phyloP scores from a whole-genome alignment of 2,329 filamentous ascomycete genomes.

The Aureobasidium sp. region DNA sequence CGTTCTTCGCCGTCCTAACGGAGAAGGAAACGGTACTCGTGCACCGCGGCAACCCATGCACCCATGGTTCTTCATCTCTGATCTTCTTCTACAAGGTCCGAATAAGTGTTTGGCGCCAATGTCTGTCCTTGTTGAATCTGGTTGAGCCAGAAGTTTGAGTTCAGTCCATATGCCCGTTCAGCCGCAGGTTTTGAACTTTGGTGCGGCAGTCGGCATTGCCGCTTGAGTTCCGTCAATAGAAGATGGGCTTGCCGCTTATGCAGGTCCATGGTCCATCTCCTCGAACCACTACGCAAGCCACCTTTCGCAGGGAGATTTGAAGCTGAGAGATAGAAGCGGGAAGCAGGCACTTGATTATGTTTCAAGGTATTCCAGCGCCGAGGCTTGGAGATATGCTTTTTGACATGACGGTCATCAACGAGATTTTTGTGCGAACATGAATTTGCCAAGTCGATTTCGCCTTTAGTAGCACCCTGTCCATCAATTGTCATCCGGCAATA shows the following conservation, averaged over 20 bases:
- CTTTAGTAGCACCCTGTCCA: not conserved
- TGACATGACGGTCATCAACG: not conserved
- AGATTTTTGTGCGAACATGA: not conserved
- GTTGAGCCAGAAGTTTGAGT: not conserved
- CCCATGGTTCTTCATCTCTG: not conserved
- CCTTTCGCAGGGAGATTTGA: not conserved
- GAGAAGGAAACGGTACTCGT: not conserved
- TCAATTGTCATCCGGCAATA: not conserved
- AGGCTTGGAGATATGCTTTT: not conserved
- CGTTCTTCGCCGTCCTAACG: not conserved
- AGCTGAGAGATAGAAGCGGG: not conserved
- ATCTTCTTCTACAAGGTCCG: not conserved
- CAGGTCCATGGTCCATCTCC: not conserved
- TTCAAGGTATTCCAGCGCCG: not conserved
- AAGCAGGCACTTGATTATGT: not conserved
- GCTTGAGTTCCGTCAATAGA: not conserved
- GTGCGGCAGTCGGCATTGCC: slow-evolving; percentile 5
- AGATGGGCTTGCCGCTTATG: not conserved
- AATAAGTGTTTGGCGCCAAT: not conserved
- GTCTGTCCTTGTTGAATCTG: not conserved
- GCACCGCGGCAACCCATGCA: not conserved
- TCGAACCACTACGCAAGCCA: slow-evolving; percentile 5
- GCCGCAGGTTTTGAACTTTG: slow-evolving; percentile 1
- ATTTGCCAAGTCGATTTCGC: not conserved
- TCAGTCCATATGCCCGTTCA: not conserved